These are phyloP conservation scores for Phytophthora tentaculata DNA, from an alignment of 352 stramenopile genomes.

Conservation along the genomic window DNA sequence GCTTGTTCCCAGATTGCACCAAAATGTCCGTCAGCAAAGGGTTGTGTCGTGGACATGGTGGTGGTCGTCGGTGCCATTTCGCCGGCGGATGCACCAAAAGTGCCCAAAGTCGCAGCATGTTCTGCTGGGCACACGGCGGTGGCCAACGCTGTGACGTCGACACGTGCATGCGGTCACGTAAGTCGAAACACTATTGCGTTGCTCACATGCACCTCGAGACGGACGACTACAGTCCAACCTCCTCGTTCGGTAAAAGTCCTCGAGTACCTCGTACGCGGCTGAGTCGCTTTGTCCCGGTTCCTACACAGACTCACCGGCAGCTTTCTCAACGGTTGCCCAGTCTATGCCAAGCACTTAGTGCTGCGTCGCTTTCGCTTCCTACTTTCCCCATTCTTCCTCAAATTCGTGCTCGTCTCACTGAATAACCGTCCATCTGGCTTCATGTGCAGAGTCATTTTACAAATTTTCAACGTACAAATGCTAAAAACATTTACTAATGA, in stretches of 20 bases:
- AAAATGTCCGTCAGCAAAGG: constrained; percentile 77
- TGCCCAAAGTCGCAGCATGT: constrained; percentile 70
- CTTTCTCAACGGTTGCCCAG: constrained; percentile 43
- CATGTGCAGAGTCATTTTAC: neutral
- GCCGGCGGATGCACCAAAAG: constrained; percentile 61
- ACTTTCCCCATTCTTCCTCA: constrained; percentile 45
- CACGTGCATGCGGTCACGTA: constrained; percentile 69
- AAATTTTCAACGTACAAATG: neutral
- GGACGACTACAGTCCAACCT: neutral
- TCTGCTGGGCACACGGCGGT: constrained; percentile 74
- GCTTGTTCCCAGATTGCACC: constrained; percentile 55
- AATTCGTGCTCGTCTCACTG: neutral
- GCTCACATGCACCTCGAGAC: constrained; percentile 55
- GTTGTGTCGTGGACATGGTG: constrained; percentile 70
- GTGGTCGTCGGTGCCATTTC: constrained; percentile 70
- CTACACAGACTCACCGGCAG: constrained; percentile 8
- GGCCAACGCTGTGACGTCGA: constrained; percentile 71
- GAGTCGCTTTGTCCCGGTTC: constrained; percentile 27
- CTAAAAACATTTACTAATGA: constrained; percentile 4
- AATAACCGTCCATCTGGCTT: no score
- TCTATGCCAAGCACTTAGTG: constrained; percentile 54
- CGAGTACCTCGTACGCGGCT: constrained; percentile 12
- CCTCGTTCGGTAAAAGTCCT: constrained; percentile 18
- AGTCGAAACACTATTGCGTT: constrained; percentile 72
- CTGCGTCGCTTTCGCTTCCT: constrained; percentile 47